phyloP scores from a whole-genome alignment of 768 basidiomycete genomes.

The Daedaleopsis nitida region DNA sequence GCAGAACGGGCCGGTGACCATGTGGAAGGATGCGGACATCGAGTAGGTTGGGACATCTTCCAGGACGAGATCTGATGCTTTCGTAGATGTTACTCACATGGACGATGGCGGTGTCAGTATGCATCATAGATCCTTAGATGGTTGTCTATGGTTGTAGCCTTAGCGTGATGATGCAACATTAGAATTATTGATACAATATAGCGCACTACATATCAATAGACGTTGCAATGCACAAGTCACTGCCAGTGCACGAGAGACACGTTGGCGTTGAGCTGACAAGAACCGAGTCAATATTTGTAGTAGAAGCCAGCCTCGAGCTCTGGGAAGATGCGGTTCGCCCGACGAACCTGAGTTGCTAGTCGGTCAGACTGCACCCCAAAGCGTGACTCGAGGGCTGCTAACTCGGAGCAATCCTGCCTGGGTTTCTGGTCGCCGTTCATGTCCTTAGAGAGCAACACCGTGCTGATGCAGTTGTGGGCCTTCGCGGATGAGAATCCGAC shows the following conservation, averaged over 20 bases:
- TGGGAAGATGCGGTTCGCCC: conserved; percentile 17
- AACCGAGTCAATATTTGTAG: neutral
- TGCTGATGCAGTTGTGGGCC: conserved; percentile 32
- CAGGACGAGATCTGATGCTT: conserved; percentile 30
- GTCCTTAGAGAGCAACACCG: conserved; percentile 3
- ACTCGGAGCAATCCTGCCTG: conserved; percentile 11
- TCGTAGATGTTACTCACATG: neutral
- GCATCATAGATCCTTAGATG: neutral
- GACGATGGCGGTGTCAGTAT: neutral
- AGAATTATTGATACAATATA: neutral
- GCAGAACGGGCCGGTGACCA: conserved; percentile 30
- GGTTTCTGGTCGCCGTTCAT: conserved; percentile 2
- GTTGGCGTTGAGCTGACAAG: neutral
- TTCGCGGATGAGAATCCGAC: conserved; percentile 39
- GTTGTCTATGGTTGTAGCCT: neutral
- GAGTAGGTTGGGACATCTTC: conserved; percentile 35
- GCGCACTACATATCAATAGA: too few species aligned
- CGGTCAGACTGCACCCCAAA: conserved; percentile 17
- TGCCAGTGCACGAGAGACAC: neutral
- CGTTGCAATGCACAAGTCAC: too few species aligned
- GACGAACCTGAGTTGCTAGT: conserved; percentile 3
- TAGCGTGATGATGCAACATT: neutral
- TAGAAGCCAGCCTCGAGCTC: conserved; percentile 6
- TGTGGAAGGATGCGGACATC: conserved; percentile 41
- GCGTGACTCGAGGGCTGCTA: conserved; percentile 15